phyloP scores from a whole-genome alignment of 352 stramenopile genomes.

The Peronospora farinosa region DNA sequence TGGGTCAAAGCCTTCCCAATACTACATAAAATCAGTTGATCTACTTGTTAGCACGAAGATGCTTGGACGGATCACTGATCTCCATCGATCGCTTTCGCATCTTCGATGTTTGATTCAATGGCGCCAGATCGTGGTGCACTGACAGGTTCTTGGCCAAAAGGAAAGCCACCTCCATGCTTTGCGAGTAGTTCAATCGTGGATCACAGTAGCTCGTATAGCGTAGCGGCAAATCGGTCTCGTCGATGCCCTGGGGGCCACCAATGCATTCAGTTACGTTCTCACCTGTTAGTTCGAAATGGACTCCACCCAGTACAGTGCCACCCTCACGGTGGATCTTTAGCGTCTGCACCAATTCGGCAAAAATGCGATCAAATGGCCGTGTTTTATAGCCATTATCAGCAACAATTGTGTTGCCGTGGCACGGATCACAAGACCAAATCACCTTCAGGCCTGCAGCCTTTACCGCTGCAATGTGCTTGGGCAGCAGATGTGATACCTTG shows the following conservation, averaged over 20 bases:
- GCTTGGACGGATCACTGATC: conserved; percentile 38
- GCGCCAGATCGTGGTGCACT: conserved; percentile 55
- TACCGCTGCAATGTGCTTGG: conserved; percentile 93
- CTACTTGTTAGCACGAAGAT: conserved; percentile 29
- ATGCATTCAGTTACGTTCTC: conserved; percentile 99
- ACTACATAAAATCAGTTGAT: too few relatives aligned
- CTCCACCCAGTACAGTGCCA: conserved; percentile 89
- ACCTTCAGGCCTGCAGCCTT: conserved; percentile 92
- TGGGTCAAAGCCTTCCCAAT: too few relatives aligned
- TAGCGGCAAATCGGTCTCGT: conserved; percentile 87
- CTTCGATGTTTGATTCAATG: conserved; percentile 54
- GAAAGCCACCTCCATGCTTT: conserved; percentile 98
- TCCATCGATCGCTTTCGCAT: conserved; percentile 57
- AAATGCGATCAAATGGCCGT: conserved; percentile 94
- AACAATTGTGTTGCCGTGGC: conserved; percentile 98
- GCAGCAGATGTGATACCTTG: conserved; percentile 90
- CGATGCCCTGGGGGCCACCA: conserved; percentile 91
- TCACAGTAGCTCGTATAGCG: conserved; percentile 97
- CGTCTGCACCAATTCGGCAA: conserved; percentile 94
- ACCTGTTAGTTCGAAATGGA: conserved; percentile 97
- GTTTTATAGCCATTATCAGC: conserved; percentile 95
- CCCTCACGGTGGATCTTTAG: conserved; percentile 96
- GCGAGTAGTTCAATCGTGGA: conserved; percentile 96
- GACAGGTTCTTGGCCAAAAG: conserved; percentile 90
- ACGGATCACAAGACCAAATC: conserved; percentile 94